Conservation (phyloP, 2,329 filamentous ascomycete species). For the Colletotrichum melonis region DNA sequence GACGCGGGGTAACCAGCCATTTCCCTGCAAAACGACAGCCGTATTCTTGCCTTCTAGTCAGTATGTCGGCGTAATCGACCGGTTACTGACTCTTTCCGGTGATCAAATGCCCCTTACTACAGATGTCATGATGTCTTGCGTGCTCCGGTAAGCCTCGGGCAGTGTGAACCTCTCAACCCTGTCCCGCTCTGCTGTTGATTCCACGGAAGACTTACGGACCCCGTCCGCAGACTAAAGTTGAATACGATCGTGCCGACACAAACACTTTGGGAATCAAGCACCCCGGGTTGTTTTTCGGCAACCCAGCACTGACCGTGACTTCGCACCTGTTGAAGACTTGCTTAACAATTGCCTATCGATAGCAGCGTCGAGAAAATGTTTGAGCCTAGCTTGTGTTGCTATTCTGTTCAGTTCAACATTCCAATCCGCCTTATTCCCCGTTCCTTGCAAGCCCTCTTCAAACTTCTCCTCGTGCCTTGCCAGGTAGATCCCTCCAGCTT, state of each 20-base stretch:
- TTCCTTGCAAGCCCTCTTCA: background rate
- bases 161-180: too few species aligned
- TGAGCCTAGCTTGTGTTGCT: background rate
- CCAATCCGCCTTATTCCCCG: background rate
- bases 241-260: too few species aligned
- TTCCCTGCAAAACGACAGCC: background rate
- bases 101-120: background rate
- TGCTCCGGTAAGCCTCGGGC: too few species aligned
- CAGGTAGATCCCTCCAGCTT: background rate
- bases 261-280: too few species aligned
- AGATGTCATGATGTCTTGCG: background rate
- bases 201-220: too few species aligned
- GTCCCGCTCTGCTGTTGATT: too few species aligned
- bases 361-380: too few species aligned
- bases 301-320: too few species aligned
- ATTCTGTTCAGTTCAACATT: background rate
- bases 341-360: too few species aligned
- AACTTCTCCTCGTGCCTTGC: background rate
- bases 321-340: too few species aligned
- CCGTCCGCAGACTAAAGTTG: too few species aligned
- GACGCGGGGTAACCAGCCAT: slow-evolving; percentile 5
- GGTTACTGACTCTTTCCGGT: background rate
- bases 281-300: too few species aligned
- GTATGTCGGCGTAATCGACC: background rate
- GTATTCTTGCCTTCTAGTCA: background rate